A percentile compares a stretch with the other conserved stretches of the same genome.
Conservation (phyloP, 768 basidiomycete species). For the Cyclocybe aegerita region DNA sequence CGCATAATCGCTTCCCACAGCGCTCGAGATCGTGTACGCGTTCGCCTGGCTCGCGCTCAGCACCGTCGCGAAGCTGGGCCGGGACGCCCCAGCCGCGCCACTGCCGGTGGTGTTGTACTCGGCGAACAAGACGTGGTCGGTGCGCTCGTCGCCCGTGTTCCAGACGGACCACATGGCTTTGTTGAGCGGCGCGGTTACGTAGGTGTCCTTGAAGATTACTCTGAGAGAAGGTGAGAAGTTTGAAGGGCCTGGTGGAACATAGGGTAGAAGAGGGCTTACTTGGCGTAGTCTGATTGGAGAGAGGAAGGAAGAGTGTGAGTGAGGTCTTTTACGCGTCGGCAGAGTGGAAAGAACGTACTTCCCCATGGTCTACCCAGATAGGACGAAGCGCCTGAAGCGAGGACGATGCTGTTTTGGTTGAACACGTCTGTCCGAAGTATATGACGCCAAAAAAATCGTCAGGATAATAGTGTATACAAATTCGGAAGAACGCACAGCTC, state of each 20-base stretch:
- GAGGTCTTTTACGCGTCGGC: no score
- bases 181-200: slow-evolving; percentile 39
- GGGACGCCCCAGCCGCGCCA: slow-evolving; percentile 32
- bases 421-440: slow-evolving; percentile 33
- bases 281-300: slow-evolving; percentile 36
- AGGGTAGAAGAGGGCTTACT: slow-evolving; percentile 27
- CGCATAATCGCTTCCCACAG: slow-evolving; percentile 44
- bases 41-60: slow-evolving; percentile 36
- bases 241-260: no score
- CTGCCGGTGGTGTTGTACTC: slow-evolving; percentile 45
- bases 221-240: slow-evolving; percentile 19
- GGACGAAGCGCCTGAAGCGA: slow-evolving; percentile 37
- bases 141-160: slow-evolving; percentile 33
- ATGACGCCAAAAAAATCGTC: neutral
- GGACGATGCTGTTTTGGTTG: slow-evolving; percentile 42
- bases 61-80: slow-evolving; percentile 40
- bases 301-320: no score
- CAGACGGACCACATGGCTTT: slow-evolving; percentile 47
- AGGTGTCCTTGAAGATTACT: slow-evolving; percentile 49
- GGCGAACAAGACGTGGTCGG: slow-evolving; percentile 44
- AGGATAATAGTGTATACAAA: neutral
- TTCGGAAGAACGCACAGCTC: slow-evolving; percentile 37
- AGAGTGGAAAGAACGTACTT: slow-evolving; percentile 25
- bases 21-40: slow-evolving; percentile 39
- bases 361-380: slow-evolving; percentile 52